Percentiles rank a stretch among this genome's conserved stretches.
Evolutionary conservation across 2,329 filamentous ascomycete genomes (phyloP).

Genomic region (Aspergillus neotritici): DNA sequence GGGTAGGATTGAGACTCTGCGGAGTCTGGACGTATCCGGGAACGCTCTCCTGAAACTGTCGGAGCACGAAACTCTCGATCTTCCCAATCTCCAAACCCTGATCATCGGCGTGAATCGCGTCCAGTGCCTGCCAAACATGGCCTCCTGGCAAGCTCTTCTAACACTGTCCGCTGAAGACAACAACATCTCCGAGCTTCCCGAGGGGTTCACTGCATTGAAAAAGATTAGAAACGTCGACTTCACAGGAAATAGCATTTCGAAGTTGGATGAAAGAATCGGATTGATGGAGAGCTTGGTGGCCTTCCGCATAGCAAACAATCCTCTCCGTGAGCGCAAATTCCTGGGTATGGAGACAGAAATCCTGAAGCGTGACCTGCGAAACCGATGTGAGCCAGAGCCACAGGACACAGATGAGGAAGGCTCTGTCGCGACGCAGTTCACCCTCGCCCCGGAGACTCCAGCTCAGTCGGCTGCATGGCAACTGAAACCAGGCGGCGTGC

Average conservation of each 20-base stretch:
- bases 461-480: constrained; percentile 30
- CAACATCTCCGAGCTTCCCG: constrained; percentile 66
- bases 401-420: constrained; percentile 33
- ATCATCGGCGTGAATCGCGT: constrained; percentile 78
- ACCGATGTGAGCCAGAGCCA: constrained; percentile 53
- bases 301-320: constrained; percentile 80
- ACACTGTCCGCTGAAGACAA: constrained; percentile 79
- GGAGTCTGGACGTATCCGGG: constrained; percentile 68
- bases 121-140: constrained; percentile 64
- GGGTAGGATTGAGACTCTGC: constrained; percentile 57
- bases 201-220: constrained; percentile 63
- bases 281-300: constrained; percentile 71
- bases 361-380: constrained; percentile 67
- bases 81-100: constrained; percentile 69
- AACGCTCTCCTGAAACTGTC: constrained; percentile 62
- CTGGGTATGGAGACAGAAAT: constrained; percentile 73
- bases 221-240: constrained; percentile 74
- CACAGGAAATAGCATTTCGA: constrained; percentile 73
- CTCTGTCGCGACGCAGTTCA: constrained; percentile 38
- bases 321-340: constrained; percentile 81
- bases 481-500: constrained; percentile 41
- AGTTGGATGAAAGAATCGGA: constrained; percentile 69
- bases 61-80: constrained; percentile 46
- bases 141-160: constrained; percentile 65
- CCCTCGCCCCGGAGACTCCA: constrained; percentile 41